These are phyloP conservation scores for Hypoxylon rubiginosum DNA, from an alignment of 2,329 filamentous ascomycete genomes.

Conservation along the genomic window DNA sequence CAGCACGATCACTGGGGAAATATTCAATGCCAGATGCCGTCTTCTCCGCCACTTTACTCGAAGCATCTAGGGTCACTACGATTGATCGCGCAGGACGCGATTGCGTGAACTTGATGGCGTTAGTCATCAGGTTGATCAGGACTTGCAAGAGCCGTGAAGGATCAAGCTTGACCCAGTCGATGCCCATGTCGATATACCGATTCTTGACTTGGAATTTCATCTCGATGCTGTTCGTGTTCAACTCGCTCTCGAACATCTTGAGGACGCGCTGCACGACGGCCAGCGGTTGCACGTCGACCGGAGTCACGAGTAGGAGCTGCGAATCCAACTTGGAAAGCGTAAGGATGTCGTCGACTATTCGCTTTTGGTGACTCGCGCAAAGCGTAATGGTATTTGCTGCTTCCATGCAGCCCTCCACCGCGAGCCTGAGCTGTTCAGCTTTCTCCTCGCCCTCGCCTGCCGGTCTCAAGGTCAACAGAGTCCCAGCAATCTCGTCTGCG, in stretches of 20 bases:
- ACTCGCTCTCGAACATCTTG: slow-evolving; percentile 84
- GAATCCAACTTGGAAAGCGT: slow-evolving; percentile 79
- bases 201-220: slow-evolving; percentile 78
- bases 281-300: slow-evolving; percentile 76
- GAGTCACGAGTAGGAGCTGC: slow-evolving; percentile 77
- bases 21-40: slow-evolving; percentile 60
- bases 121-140: slow-evolving; percentile 80
- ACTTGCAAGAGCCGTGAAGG: slow-evolving; percentile 81
- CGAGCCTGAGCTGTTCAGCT: slow-evolving; percentile 58
- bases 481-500: slow-evolving; percentile 76
- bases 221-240: slow-evolving; percentile 78
- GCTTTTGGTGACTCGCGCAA: slow-evolving; percentile 83
- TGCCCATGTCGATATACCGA: slow-evolving; percentile 72
- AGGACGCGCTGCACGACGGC: slow-evolving; percentile 76
- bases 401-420: slow-evolving; percentile 72
- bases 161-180: slow-evolving; percentile 82
- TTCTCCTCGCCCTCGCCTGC: slow-evolving; percentile 56
- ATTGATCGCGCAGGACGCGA: slow-evolving; percentile 72
- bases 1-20: slow-evolving; percentile 60
- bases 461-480: slow-evolving; percentile 60
- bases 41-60: slow-evolving; percentile 62
- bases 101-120: slow-evolving; percentile 75
- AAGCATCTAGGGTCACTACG: slow-evolving; percentile 74
- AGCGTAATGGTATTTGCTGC: slow-evolving; percentile 85
- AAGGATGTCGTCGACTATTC: slow-evolving; percentile 76